Evolutionary conservation across 768 basidiomycete species (phyloP), one percentile per base, ranked within the genome.

Genomic region (Tricholomella constricta): DNA sequence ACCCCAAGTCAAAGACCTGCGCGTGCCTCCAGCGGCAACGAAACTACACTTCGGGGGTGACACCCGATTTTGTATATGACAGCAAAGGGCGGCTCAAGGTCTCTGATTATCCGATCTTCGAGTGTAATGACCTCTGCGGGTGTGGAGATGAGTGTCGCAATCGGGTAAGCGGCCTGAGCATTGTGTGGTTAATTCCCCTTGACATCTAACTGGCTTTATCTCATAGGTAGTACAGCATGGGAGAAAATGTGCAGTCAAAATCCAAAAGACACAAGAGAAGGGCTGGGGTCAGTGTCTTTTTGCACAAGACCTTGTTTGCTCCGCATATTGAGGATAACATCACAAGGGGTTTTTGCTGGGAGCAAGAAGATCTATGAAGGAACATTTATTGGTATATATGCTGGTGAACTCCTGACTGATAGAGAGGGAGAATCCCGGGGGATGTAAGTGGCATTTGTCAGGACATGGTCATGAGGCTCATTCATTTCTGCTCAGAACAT

Each of bases 121-220:
- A 97, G 69, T 97, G 94, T 65, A 92, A 94, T 62, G 84, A 80
- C 38, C 73, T 84, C 25, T 97, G 94, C 64, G 78, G 78, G 2
- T 97, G 94, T 69, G 84, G 84, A 12, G 86, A 89, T 2, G 83
- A 87, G 38, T 97, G 94, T 65, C 75, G 73, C 44, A 96, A 95
- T 69, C 72, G 93, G 69, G 93, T 94, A 62, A 56, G 83, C 69
- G 9, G 26, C 41, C 52, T 23, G 12, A 26, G 19, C 2, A 8
- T 45, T 19, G 3, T 22, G 36, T 44, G 48, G 12, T 34, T 1
- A 7, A 22, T 36, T 46, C 17, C 38, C 15, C 14, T 26, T 42
- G 17, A 17, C 46, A 26, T 42, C 45, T 32, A 32, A 32, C 31
- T 14, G 31, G 10, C 11, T 37, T 35, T 26, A 12, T 38, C 12